phyloP scores from a whole-genome alignment of 345 rosid genomes.

The Populus pruinosa region DNA sequence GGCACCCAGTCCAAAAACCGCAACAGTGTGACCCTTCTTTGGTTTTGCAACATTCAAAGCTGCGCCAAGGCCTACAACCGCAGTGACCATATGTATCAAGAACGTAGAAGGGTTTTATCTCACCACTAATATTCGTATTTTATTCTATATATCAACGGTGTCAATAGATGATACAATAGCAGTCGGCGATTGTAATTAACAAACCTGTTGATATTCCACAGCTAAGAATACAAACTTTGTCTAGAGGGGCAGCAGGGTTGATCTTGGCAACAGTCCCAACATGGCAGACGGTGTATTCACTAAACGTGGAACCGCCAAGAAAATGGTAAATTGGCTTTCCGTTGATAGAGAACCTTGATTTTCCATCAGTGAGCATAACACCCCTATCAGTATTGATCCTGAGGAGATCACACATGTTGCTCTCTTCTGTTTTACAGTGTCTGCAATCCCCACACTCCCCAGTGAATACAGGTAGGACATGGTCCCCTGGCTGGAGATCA shows the following conservation, averaged over 20 bases:
- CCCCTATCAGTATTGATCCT: conserved; percentile 73
- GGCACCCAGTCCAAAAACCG: conserved; percentile 70
- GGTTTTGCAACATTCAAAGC: conserved; percentile 80
- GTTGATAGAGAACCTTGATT: conserved; percentile 59
- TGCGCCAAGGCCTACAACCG: conserved; percentile 56
- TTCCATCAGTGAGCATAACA: conserved; percentile 63
- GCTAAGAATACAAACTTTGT: conserved; percentile 74
- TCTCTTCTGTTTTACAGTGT: conserved; percentile 73
- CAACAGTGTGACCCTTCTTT: conserved; percentile 55
- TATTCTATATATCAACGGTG: background rate
- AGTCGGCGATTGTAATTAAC: background rate
- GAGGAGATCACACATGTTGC: conserved; percentile 85
- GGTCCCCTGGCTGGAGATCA: conserved; percentile 68
- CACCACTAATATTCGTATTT: background rate
- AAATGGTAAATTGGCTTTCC: conserved; percentile 76
- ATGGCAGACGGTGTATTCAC: conserved; percentile 81
- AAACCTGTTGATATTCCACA: conserved; percentile 75
- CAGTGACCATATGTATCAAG: background rate
- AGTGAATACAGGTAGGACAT: conserved; percentile 72
- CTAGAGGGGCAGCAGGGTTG: conserved; percentile 74
- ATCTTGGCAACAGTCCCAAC: conserved; percentile 69
- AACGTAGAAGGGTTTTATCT: background rate
- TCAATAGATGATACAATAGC: background rate
- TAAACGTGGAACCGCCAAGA: conserved; percentile 74
- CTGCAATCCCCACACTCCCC: conserved; percentile 74